Base-by-base conservation (phyloP, 2,329 filamentous ascomycete genomes). In the Penicillium sp. region DNA sequence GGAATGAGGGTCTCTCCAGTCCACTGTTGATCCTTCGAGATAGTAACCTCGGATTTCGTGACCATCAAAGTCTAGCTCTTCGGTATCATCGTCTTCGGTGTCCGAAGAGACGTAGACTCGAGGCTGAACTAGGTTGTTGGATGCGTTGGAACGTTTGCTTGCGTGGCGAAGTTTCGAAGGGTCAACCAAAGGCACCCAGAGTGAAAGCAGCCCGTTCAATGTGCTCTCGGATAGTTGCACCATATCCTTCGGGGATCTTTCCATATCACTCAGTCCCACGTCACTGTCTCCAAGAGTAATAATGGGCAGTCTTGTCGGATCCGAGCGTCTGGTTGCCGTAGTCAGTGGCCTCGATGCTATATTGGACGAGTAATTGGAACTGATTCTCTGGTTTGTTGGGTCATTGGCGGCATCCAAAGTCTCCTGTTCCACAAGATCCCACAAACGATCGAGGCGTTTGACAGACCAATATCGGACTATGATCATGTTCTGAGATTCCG, bases 401-500 rank as follows among this genome's bases (percentile, higher is more conserved):
- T 65, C 56, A 6, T 55, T 63, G 6, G 69, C 66, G 13, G 64
- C 62, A 27, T 72, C 68, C 8, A 62, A 44, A 15, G 69, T 70
- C 57, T 77, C 76, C 40, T 70, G 65, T 41, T 70, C 65, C 15
- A 74, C 74, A 29, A 70, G 55, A 49, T 73, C 68, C 61, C 73
- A 76, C 19, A 78, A 58, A 6, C 68, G 60, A 53, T 74, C 71
- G 19, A 76, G 64, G n/a, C 69, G 68, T 45, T 70, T 75, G 50
- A 70, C 63, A 7, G 75, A 72, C 72, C 73, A 77, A 57, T 76
- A 75, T 40, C 75, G 68, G n/a, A 76, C 68, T 40, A 78, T 72
- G n/a, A 78, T 66, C 66, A 76, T 75, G 50, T 76, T 78, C 57
- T 78, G 75, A 4, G 69, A 70, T 53, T 77, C 76, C 2, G 71